These are phyloP conservation scores for Claviceps sp. DNA, from an alignment of 2,329 filamentous ascomycete genomes.

Conservation along the genomic window DNA sequence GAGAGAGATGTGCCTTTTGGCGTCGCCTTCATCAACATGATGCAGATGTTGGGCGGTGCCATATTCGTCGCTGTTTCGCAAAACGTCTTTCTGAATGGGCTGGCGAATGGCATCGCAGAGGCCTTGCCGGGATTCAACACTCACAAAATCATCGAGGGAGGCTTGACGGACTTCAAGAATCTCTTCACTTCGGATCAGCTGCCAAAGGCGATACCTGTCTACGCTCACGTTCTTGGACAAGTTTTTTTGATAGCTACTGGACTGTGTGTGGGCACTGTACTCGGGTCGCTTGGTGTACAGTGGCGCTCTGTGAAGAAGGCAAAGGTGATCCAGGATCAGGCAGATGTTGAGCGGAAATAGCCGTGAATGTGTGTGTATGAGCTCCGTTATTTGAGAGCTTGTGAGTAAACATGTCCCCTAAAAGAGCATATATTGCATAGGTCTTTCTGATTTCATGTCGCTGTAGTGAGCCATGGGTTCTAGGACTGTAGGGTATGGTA, in stretches of 20 bases:
- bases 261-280: not conserved
- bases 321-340: not conserved
- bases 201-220: not conserved
- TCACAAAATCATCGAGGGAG: not conserved
- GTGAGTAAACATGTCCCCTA: too few relatives aligned
- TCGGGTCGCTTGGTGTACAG: not conserved
- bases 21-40: not conserved
- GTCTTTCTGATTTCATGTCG: not conserved
- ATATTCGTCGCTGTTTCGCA: not conserved
- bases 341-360: not conserved
- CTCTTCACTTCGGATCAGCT: not conserved
- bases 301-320: not conserved
- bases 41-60: not conserved
- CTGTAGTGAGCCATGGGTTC: not conserved
- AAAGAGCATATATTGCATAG: too few relatives aligned
- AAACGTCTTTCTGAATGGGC: not conserved
- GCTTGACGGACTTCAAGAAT: not conserved
- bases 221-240: not conserved
- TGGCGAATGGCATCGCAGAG: not conserved
- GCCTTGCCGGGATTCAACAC: not conserved
- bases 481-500: too few relatives aligned
- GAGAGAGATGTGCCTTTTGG: not conserved
- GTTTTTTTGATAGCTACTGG: not conserved
- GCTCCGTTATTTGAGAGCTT: not conserved
- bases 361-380: not conserved